Percentiles rank a stretch among this genome's conserved stretches.
These are phyloP conservation scores for Dendrocalamus sinicus DNA, from an alignment of 176 grass and related monocot genomes.

Conservation along the genomic window DNA sequence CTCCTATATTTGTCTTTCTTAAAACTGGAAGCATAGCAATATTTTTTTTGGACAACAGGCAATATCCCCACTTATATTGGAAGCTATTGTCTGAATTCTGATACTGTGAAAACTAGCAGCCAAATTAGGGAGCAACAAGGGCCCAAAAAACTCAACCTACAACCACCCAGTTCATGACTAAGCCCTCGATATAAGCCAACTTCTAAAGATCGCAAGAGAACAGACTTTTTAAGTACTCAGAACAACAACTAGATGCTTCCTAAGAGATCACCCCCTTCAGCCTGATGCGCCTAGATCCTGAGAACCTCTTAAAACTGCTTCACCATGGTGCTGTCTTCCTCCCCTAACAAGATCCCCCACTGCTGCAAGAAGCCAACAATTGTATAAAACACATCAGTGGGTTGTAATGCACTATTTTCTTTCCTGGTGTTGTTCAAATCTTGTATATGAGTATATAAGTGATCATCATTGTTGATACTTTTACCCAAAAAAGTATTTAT, in stretches of 20 bases:
- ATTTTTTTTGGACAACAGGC: not conserved
- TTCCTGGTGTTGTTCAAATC: not conserved
- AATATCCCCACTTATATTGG: too few species aligned
- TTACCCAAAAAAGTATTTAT: conserved; percentile 29
- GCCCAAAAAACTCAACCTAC: too few species aligned
- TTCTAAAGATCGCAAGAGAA: not conserved
- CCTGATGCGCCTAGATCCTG: not conserved
- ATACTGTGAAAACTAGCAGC: too few species aligned
- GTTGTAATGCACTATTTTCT: not conserved
- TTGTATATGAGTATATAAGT: conserved; percentile 24
- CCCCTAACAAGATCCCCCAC: not conserved
- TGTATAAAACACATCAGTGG: not conserved
- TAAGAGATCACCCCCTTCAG: not conserved
- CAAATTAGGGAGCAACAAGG: too few species aligned
- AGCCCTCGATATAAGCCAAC: not conserved
- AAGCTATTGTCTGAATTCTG: too few species aligned
- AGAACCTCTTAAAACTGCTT: not conserved
- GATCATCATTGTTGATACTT: conserved; percentile 13
- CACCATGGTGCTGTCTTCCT: not conserved
- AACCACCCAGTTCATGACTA: too few species aligned
- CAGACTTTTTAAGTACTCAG: not conserved
- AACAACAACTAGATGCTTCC: not conserved
- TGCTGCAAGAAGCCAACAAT: not conserved
- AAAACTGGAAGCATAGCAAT: not conserved
- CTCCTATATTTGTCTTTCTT: not conserved